These are phyloP conservation scores for Lagenidium giganteum DNA, from an alignment of 352 stramenopile genomes.

Conservation along the genomic window DNA sequence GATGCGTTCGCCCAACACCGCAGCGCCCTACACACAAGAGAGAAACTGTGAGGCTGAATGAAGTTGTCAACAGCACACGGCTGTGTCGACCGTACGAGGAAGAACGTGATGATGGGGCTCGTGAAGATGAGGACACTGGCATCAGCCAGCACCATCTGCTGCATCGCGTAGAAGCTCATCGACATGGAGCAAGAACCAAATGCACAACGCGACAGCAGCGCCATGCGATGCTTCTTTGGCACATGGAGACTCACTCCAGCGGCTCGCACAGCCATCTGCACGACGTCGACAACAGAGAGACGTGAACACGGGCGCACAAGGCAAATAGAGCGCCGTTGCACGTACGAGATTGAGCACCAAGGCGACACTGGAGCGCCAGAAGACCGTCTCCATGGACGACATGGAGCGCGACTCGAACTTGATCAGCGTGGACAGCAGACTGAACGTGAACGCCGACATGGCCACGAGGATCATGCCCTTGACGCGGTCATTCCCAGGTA, in stretches of 20 bases:
- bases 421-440: slow-evolving; percentile 51
- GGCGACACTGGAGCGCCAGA: slow-evolving; percentile 54
- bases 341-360: slow-evolving; percentile 48
- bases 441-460: slow-evolving; percentile 50
- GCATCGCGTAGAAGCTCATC: slow-evolving; percentile 47
- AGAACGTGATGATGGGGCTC: slow-evolving; percentile 56
- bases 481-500: too few species aligned
- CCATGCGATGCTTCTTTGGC: slow-evolving; percentile 24
- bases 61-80: too few species aligned
- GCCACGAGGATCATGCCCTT: slow-evolving; percentile 34
- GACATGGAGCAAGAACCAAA: slow-evolving; percentile 39
- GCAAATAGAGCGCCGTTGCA: background rate
- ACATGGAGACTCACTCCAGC: slow-evolving; percentile 23
- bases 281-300: background rate
- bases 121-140: slow-evolving; percentile 60
- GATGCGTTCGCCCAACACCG: slow-evolving; percentile 37
- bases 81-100: slow-evolving; percentile 47
- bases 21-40: slow-evolving; percentile 18
- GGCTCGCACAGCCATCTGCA: slow-evolving; percentile 30
- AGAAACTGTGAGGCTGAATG: background rate
- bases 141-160: slow-evolving; percentile 54
- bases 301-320: background rate
- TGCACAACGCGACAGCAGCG: slow-evolving; percentile 34
- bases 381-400: slow-evolving; percentile 55
- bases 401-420: slow-evolving; percentile 48